A percentile compares a stretch with the other conserved stretches of the same genome.
These are phyloP conservation scores for Yamadazyma tumulicola DNA, from an alignment of 805 yeast species.

Conservation along the genomic window DNA sequence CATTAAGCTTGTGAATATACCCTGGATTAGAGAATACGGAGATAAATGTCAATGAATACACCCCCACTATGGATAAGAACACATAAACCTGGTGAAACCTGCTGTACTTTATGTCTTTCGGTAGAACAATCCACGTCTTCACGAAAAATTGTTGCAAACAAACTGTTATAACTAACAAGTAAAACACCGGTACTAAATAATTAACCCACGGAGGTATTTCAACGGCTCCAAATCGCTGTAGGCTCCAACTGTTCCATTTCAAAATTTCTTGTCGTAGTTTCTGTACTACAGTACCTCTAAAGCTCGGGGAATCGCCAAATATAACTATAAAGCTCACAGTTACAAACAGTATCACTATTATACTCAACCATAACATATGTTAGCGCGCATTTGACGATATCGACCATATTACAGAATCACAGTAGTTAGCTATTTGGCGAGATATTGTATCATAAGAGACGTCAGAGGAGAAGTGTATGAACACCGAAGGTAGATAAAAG, in stretches of 20 bases:
- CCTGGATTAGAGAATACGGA: slow-evolving; percentile 48
- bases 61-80: slow-evolving; percentile 23
- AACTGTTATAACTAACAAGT: slow-evolving; percentile 30
- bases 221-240: background rate
- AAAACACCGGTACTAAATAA: slow-evolving; percentile 45
- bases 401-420: background rate
- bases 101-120: slow-evolving; percentile 8
- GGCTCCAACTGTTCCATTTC: background rate
- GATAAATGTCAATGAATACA: slow-evolving; percentile 33
- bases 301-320: slow-evolving; percentile 48
- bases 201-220: slow-evolving; percentile 16
- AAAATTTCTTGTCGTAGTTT: slow-evolving; percentile 11
- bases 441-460: too few species aligned
- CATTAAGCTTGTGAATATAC: slow-evolving; percentile 14
- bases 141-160: slow-evolving; percentile 32
- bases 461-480: too few species aligned
- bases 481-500: too few species aligned
- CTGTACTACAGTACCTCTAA: slow-evolving; percentile 33
- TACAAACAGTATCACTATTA: slow-evolving; percentile 2
- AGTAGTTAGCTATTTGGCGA: too few species aligned
- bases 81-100: slow-evolving; percentile 21
- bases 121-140: slow-evolving; percentile 20
- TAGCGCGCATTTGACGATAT: too few species aligned
- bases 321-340: slow-evolving; percentile 16
- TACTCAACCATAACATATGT: background rate